Conservation (phyloP, 164 flowering plant species). For the Malania oleifera region DNA sequence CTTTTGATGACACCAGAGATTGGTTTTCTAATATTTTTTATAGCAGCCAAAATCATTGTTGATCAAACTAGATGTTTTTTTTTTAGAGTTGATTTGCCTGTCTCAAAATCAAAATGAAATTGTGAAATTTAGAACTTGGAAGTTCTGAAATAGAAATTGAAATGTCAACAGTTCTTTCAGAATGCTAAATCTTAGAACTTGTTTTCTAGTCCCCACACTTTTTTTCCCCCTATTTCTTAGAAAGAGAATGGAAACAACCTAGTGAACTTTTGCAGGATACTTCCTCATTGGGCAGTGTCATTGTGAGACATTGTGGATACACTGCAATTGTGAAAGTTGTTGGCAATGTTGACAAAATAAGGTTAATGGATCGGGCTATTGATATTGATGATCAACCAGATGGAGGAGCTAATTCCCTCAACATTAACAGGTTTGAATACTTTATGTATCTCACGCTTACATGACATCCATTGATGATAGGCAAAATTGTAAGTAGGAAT, state of each 20-base stretch:
- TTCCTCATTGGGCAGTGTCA: slow-evolving; percentile 57
- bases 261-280: slow-evolving; percentile 56
- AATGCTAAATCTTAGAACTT: not conserved
- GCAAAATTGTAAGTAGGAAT: too few relatives aligned
- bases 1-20: too few relatives aligned
- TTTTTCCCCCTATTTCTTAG: not conserved
- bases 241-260: slow-evolving; percentile 10
- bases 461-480: too few relatives aligned
- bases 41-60: too few relatives aligned
- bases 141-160: too few relatives aligned
- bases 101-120: too few relatives aligned
- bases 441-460: not conserved
- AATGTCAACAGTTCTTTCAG: not conserved
- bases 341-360: slow-evolving; percentile 41
- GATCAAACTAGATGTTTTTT: too few relatives aligned
- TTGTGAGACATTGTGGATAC: slow-evolving; percentile 67
- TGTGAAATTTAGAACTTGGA: too few relatives aligned
- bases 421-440: slow-evolving; percentile 62
- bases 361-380: slow-evolving; percentile 33
- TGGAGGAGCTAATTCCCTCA: slow-evolving; percentile 90
- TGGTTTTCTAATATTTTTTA: too few relatives aligned
- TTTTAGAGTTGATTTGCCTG: too few relatives aligned
- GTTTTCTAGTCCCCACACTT: not conserved
- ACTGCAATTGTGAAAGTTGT: slow-evolving; percentile 62
- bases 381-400: slow-evolving; percentile 74